phyloP scores from a whole-genome alignment of 1,139 yeast genomes.

The Geotrichum phurueaensis region DNA sequence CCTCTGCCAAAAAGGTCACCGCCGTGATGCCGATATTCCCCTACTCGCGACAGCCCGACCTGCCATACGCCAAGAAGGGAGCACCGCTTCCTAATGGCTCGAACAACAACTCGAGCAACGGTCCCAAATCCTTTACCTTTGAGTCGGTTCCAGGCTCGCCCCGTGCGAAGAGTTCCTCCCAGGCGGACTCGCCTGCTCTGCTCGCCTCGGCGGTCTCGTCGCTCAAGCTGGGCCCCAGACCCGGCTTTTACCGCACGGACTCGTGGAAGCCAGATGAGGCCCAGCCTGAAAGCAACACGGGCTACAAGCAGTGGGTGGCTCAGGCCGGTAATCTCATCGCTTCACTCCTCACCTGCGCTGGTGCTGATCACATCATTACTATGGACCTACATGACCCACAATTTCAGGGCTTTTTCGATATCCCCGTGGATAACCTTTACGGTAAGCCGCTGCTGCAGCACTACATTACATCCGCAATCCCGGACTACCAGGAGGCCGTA shows the following conservation, averaged over 20 bases:
- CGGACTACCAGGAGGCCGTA: constrained; percentile 70
- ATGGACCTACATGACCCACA: constrained; percentile 98
- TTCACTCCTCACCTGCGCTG: constrained; percentile 80
- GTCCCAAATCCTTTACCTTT: constrained; percentile 40
- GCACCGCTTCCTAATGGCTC: constrained; percentile 50
- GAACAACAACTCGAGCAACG: constrained; percentile 7
- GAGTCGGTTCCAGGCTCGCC: constrained; percentile 67
- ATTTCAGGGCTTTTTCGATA: constrained; percentile 87
- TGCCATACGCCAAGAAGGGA: constrained; percentile 69
- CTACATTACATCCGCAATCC: constrained; percentile 67
- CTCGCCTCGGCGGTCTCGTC: constrained; percentile 5
- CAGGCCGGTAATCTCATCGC: constrained; percentile 94
- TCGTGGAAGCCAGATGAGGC: constrained; percentile 23
- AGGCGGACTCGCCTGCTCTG: neutral
- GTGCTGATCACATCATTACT: constrained; percentile 93
- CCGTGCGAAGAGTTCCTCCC: constrained; percentile 20
- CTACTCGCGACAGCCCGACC: constrained; percentile 92
- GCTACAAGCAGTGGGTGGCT: constrained; percentile 92
- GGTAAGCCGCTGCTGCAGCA: constrained; percentile 79
- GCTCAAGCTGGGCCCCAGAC: constrained; percentile 4
- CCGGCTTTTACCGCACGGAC: constrained; percentile 12
- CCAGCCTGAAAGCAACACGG: constrained; percentile 41
- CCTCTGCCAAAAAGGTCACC: constrained; percentile 88
- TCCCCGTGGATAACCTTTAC: constrained; percentile 87
- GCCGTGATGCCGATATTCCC: constrained; percentile 95